Evolutionary conservation across 108 stramenopile species (phyloP), one percentile per base, ranked within the genome.

Genomic region (Schizochytrium sp.): DNA sequence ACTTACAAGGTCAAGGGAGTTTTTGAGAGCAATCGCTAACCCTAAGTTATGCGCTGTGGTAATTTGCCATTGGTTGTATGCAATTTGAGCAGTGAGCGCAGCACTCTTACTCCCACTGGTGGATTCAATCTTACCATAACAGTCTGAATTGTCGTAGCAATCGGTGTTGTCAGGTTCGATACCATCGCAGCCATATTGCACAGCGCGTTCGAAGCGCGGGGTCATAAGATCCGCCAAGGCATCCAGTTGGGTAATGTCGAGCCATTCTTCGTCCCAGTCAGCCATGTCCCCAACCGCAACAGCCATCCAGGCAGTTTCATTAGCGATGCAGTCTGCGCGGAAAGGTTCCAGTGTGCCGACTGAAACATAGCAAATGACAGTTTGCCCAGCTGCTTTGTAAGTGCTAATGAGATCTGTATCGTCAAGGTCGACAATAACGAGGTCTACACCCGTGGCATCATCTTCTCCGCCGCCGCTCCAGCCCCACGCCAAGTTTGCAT

Each of bases 91-190:
- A 40, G 44, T 46, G 8, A 56, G 19, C 28, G 76, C 76, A n/a
- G 28, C 15, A 53, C 50, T 10, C 15, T 2, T 2, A 1, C 45
- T 83, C 19, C 19, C 17, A 8, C 50, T 3, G 47, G 55, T 47
- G 17, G 76, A 83, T 10, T 13, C 46, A 42, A 64, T 89, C 17
- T 72, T 59, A 2, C 46, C 55, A 10, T 53, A 61, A 47, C 89
- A 87, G 12, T 19, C 64, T 28, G 38, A 15, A 46, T 92, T 64
- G 40, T 45, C 57, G 88, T 92, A 92, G 40, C 88, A 89, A 72
- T 90, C 90, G 0, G 89, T 45, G 90, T 92, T 90, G 46, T 92
- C 91, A 19, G 88, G 88, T 15, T 90, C 91, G 47, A 92, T 73
- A 3, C 53, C 90, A 59, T 92, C 90, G 72, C 91, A 92, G 4